These are phyloP conservation scores for Pleurotus platypus DNA, from an alignment of 768 basidiomycete genomes.

Conservation along the genomic window DNA sequence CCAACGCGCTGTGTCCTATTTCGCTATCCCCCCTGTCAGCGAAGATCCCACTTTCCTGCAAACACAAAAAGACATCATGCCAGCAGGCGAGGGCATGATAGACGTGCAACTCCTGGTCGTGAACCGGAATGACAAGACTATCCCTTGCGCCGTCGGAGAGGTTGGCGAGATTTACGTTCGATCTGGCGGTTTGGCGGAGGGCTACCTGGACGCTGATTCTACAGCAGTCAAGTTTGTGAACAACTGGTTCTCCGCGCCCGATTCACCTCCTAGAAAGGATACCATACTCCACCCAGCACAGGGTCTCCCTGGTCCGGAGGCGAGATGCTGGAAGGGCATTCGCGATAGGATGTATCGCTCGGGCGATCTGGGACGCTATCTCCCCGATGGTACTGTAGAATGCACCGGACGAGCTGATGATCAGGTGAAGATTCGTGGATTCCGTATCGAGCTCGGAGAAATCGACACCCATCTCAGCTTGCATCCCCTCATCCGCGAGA, in stretches of 20 bases:
- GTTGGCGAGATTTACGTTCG: constrained; percentile 99
- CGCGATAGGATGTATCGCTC: constrained; percentile 97
- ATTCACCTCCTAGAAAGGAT: constrained; percentile 53
- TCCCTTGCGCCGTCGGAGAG: constrained; percentile 92
- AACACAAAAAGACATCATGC: constrained; percentile 96
- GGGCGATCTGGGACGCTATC: constrained; percentile 93
- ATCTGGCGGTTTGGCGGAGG: constrained; percentile 92
- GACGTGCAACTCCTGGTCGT: constrained; percentile 97
- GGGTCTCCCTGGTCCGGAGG: constrained; percentile 64
- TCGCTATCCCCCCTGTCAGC: constrained; percentile 81
- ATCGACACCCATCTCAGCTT: constrained; percentile 95
- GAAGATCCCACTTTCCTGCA: constrained; percentile 87
- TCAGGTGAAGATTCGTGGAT: constrained; percentile 98
- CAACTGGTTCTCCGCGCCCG: constrained; percentile 79
- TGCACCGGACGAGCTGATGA: constrained; percentile 97
- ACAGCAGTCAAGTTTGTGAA: constrained; percentile 88
- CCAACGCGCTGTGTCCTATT: constrained; percentile 97
- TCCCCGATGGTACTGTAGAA: constrained; percentile 89
- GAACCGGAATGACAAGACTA: constrained; percentile 79
- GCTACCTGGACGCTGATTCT: constrained; percentile 82
- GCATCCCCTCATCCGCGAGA: constrained; percentile 93
- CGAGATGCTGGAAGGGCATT: constrained; percentile 88
- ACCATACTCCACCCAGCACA: constrained; percentile 61
- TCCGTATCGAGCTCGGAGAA: constrained; percentile 97
- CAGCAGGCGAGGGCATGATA: constrained; percentile 95